phyloP scores from a whole-genome alignment of 352 stramenopile genomes.

The Phytophthora vignae region DNA sequence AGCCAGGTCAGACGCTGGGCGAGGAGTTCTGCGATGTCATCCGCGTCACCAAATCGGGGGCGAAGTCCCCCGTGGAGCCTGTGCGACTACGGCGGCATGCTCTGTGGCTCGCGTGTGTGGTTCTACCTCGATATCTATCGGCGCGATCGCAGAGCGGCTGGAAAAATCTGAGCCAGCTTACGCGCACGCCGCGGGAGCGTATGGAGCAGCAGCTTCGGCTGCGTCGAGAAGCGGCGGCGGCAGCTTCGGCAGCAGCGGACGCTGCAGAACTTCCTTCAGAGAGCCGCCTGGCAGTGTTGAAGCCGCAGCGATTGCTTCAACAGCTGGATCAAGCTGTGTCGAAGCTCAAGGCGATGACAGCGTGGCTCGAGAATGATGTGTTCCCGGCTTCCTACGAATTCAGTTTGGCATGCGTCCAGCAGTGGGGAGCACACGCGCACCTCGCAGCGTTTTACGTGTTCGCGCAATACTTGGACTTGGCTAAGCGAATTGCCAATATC shows the following conservation, averaged over 20 bases:
- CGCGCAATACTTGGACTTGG: conserved; percentile 72
- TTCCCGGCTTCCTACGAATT: conserved; percentile 74
- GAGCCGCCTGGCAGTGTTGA: conserved; percentile 17
- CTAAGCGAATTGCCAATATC: conserved; percentile 73
- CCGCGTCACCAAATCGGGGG: conserved; percentile 49
- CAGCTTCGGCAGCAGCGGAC: conserved; percentile 10
- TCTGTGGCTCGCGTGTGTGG: conserved; percentile 62
- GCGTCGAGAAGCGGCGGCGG: conserved; percentile 42
- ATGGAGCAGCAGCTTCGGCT: conserved; percentile 82
- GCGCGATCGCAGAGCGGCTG: conserved; percentile 75
- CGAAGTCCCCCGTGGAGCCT: conserved; percentile 25
- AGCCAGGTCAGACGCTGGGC: conserved; percentile 83
- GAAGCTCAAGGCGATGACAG: conserved; percentile 46
- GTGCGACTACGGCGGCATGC: conserved; percentile 51
- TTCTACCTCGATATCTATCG: conserved; percentile 70
- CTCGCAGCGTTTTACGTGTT: conserved; percentile 82
- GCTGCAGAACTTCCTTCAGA: background rate
- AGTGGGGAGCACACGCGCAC: conserved; percentile 65
- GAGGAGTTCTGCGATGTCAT: conserved; percentile 90
- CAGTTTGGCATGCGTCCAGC: conserved; percentile 48
- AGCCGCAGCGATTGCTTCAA: conserved; percentile 33
- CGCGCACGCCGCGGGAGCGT: conserved; percentile 69
- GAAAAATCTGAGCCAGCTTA: conserved; percentile 72
- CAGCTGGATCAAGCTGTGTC: conserved; percentile 55
- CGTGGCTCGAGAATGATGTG: conserved; percentile 52